Conservation (phyloP, 192 early-diverging fungal species). For the Obelidium mucronatum region DNA sequence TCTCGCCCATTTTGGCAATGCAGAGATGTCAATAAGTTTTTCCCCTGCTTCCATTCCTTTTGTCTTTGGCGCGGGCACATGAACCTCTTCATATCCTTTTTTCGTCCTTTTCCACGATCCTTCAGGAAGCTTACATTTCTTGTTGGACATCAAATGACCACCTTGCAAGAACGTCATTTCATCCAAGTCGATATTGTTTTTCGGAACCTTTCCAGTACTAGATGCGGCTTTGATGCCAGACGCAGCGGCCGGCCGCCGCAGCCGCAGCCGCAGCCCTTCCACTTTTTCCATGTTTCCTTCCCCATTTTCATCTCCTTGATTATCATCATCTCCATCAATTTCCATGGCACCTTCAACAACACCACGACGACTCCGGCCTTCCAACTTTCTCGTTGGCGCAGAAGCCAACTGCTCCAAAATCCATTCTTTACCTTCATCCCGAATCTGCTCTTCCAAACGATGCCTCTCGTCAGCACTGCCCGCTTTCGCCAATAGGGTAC, state of each 20-base stretch:
- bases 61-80: slow-evolving; percentile 86
- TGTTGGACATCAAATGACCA: slow-evolving; percentile 98
- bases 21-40: slow-evolving; percentile 65
- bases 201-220: slow-evolving; percentile 57
- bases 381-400: slow-evolving; percentile 57
- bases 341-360: slow-evolving; percentile 74
- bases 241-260: slow-evolving; percentile 55
- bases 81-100: slow-evolving; percentile 94
- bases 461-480: slow-evolving; percentile 56
- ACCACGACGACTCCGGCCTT: slow-evolving; percentile 66
- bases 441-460: slow-evolving; percentile 73
- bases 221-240: slow-evolving; percentile 49
- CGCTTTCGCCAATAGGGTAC: slow-evolving; percentile 84
- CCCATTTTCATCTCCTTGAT: slow-evolving; percentile 7
- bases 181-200: slow-evolving; percentile 74
- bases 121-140: slow-evolving; percentile 87
- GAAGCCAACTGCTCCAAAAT: slow-evolving; percentile 74
- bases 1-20: slow-evolving; percentile 84
- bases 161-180: slow-evolving; percentile 90
- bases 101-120: slow-evolving; percentile 91
- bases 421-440: slow-evolving; percentile 67
- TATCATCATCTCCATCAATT: slow-evolving; percentile 57
- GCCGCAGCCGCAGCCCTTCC: slow-evolving; percentile 47
- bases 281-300: slow-evolving; percentile 57
- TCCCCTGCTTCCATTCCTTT: slow-evolving; percentile 71